Evolutionary conservation across 2,329 filamentous ascomycete genomes (phyloP).

Genomic region (Penicillium decumbens): DNA sequence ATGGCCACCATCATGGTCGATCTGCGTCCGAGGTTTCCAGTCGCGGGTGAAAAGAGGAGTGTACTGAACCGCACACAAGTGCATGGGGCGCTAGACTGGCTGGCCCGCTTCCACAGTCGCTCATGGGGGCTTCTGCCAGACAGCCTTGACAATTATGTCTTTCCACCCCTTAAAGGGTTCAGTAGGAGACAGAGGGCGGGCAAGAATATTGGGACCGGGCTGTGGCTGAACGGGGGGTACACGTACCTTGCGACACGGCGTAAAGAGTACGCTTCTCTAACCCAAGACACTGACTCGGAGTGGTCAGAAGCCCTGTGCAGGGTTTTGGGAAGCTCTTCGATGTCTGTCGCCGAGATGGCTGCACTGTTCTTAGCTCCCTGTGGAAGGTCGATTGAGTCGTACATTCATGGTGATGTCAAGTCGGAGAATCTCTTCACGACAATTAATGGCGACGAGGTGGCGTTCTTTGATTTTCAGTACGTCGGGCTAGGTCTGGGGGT

Average conservation of each 20-base stretch:
- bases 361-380: conserved; percentile 50
- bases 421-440: conserved; percentile 64
- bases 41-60: conserved; percentile 44
- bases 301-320: conserved; percentile 53
- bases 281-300: conserved; percentile 47
- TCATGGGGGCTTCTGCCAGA: conserved; percentile 43
- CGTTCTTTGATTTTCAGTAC: conserved; percentile 68
- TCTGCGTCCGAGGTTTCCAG: conserved; percentile 50
- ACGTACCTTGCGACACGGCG: conserved; percentile 62
- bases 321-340: conserved; percentile 11
- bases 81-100: conserved; percentile 56
- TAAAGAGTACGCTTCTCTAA: conserved; percentile 52
- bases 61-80: conserved; percentile 49
- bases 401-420: conserved; percentile 66
- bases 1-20: conserved; percentile 58
- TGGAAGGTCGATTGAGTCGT: conserved; percentile 49
- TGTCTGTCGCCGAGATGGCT: conserved; percentile 51
- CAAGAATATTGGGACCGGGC: conserved; percentile 20
- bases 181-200: conserved; percentile 26
- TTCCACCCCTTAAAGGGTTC: conserved; percentile 55
- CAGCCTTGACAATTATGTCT: conserved; percentile 26
- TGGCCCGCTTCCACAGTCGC: conserved; percentile 57
- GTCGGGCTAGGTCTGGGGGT: conserved; percentile 60
- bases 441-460: conserved; percentile 47
- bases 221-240: conserved; percentile 65